Percentiles rank a stretch among this genome's conserved stretches.
Evolutionary conservation across 2,329 filamentous ascomycete species (phyloP).

Genomic region (Juglanconis juglandina): DNA sequence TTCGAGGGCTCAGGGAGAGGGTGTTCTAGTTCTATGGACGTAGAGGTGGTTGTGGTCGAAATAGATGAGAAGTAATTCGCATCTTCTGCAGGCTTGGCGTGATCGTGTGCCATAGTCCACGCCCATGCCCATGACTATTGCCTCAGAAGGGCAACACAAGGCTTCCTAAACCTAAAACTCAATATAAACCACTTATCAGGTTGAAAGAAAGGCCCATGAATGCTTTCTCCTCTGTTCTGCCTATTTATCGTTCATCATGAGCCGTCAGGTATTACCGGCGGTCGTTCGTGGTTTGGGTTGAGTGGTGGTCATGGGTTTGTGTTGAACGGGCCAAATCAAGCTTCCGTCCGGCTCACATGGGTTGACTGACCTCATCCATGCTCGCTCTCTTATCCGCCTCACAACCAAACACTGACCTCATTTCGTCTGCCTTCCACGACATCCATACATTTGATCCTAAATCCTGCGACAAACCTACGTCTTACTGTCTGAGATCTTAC

Average conservation of each 20-base stretch:
- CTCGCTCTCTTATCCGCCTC: neutral
- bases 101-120: neutral
- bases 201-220: neutral
- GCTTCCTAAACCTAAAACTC: neutral
- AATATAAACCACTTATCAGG: neutral
- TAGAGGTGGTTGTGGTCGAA: neutral
- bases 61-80: slow-evolving; percentile 7
- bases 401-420: slow-evolving; percentile 3
- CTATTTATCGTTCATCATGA: neutral
- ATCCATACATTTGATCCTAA: neutral
- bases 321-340: slow-evolving; percentile 8
- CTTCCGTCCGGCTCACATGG: neutral
- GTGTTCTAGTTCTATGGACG: neutral
- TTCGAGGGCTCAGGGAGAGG: slow-evolving; percentile 7
- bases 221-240: neutral
- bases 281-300: neutral
- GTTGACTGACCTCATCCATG: slow-evolving; percentile 13
- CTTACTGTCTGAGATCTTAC: neutral
- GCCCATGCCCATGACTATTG: neutral
- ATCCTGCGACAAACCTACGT: neutral
- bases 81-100: neutral
- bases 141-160: neutral
- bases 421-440: neutral
- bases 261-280: neutral
- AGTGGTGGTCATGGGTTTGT: slow-evolving; percentile 10